phyloP scores from a whole-genome alignment of 2,329 filamentous ascomycete species.

The Phoma herbarum region DNA sequence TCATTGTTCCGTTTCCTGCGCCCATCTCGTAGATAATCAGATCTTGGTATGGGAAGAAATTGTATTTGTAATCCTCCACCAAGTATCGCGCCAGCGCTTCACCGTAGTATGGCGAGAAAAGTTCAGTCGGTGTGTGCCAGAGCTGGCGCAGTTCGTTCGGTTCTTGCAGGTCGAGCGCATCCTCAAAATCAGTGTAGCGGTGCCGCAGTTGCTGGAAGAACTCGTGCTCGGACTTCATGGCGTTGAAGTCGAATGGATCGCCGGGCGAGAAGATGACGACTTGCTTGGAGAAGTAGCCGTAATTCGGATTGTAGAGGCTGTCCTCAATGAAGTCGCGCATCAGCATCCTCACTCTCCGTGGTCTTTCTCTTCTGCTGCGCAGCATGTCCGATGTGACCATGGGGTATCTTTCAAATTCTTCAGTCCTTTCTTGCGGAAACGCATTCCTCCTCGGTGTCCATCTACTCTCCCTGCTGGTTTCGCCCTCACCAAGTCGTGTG shows the following conservation, averaged over 20 bases:
- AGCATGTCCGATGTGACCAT: conserved; percentile 85
- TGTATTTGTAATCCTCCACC: conserved; percentile 93
- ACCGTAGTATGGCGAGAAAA: conserved; percentile 96
- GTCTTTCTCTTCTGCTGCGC: conserved; percentile 75
- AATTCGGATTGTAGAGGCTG: conserved; percentile 91
- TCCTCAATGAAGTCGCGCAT: conserved; percentile 98
- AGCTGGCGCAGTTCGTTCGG: conserved; percentile 83
- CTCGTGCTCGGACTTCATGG: conserved; percentile 81
- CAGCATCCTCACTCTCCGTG: conserved; percentile 92
- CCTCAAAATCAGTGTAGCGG: conserved; percentile 90
- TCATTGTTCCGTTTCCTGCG: conserved; percentile 94
- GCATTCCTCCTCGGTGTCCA: conserved; percentile 88
- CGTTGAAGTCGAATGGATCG: conserved; percentile 87
- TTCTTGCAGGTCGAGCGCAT: conserved; percentile 77
- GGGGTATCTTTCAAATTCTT: conserved; percentile 84
- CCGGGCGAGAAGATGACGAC: conserved; percentile 95
- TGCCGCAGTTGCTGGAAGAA: conserved; percentile 80
- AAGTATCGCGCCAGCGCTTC: conserved; percentile 97
- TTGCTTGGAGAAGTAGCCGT: conserved; percentile 96
- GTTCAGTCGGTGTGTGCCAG: conserved; percentile 98
- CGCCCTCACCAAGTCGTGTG: conserved; percentile 39
- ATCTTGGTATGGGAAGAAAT: conserved; percentile 93
- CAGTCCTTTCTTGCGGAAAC: conserved; percentile 77
- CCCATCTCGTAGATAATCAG: conserved; percentile 99
- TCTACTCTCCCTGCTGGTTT: conserved; percentile 67